Evolutionary conservation across 768 basidiomycete genomes (phyloP).

Genomic region (Lactifluus subvellereus): DNA sequence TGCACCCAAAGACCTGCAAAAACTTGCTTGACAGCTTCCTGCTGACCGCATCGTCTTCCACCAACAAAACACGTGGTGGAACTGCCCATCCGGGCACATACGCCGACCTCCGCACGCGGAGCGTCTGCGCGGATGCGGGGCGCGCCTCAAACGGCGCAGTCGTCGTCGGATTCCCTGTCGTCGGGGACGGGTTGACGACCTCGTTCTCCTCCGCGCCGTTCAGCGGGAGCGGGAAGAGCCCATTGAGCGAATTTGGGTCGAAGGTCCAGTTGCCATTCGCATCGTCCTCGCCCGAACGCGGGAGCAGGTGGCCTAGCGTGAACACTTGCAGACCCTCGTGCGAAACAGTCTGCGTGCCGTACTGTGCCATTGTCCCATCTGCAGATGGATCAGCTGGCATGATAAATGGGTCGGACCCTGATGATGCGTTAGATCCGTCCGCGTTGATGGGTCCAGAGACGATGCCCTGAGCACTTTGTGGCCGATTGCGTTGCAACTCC

Average conservation of each 20-base stretch:
- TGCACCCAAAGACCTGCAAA: constrained; percentile 91
- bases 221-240: constrained; percentile 14
- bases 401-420: constrained; percentile 19
- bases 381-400: background rate
- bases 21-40: constrained; percentile 87
- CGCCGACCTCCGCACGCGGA: constrained; percentile 68
- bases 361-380: constrained; percentile 2
- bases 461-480: constrained; percentile 17
- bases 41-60: constrained; percentile 94
- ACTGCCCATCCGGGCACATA: constrained; percentile 90
- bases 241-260: constrained; percentile 36
- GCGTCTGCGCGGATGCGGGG: constrained; percentile 36
- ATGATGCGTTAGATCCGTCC: constrained; percentile 17
- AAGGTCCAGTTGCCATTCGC: constrained; percentile 58
- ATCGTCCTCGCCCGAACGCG: constrained; percentile 46
- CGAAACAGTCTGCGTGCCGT: constrained; percentile 26
- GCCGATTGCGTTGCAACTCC: constrained; percentile 39
- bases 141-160: constrained; percentile 23
- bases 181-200: background rate
- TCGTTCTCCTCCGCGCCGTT: constrained; percentile 8
- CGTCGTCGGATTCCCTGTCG: background rate
- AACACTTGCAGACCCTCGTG: constrained; percentile 76
- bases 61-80: constrained; percentile 83
- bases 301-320: constrained; percentile 72
- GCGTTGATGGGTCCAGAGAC: constrained; percentile 8